These are phyloP conservation scores for Colletotrichum trifolii DNA, from an alignment of 2,329 filamentous ascomycete genomes.

Conservation along the genomic window DNA sequence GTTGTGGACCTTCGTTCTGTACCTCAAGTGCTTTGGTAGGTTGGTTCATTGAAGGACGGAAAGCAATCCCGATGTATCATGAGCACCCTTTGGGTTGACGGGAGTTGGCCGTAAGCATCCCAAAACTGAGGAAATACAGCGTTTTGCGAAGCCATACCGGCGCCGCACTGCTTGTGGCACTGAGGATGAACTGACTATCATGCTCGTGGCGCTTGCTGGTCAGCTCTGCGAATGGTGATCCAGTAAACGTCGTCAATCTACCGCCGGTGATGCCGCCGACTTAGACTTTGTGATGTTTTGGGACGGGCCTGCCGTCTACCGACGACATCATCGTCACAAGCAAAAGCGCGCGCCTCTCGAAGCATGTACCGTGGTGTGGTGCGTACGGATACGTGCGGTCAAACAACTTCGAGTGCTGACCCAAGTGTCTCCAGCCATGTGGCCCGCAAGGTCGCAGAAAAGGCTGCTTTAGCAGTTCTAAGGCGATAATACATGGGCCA, in stretches of 20 bases:
- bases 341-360: slow-evolving; percentile 35
- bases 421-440: slow-evolving; percentile 30
- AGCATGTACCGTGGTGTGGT: neutral
- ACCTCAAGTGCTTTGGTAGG: no score
- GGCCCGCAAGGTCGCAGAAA: slow-evolving; percentile 31
- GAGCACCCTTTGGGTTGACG: neutral
- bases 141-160: no score
- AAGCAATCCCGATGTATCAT: slow-evolving; percentile 1
- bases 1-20: neutral
- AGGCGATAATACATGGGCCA: slow-evolving; percentile 16
- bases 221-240: slow-evolving; percentile 4
- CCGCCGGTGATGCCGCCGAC: slow-evolving; percentile 26
- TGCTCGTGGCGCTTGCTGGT: slow-evolving; percentile 8
- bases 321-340: slow-evolving; percentile 35
- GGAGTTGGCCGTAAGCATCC: slow-evolving; percentile 12
- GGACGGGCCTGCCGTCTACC: slow-evolving; percentile 14
- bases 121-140: neutral
- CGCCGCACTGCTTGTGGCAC: no score
- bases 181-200: neutral
- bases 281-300: slow-evolving; percentile 27
- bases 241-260: slow-evolving; percentile 3
- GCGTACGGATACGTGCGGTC: slow-evolving; percentile 23
- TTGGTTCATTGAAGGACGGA: neutral
- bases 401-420: slow-evolving; percentile 25
- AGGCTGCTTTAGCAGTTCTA: slow-evolving; percentile 35